Evolutionary conservation across 2,329 filamentous ascomycete species (phyloP).

Genomic region (Furcasterigmium sp.): DNA sequence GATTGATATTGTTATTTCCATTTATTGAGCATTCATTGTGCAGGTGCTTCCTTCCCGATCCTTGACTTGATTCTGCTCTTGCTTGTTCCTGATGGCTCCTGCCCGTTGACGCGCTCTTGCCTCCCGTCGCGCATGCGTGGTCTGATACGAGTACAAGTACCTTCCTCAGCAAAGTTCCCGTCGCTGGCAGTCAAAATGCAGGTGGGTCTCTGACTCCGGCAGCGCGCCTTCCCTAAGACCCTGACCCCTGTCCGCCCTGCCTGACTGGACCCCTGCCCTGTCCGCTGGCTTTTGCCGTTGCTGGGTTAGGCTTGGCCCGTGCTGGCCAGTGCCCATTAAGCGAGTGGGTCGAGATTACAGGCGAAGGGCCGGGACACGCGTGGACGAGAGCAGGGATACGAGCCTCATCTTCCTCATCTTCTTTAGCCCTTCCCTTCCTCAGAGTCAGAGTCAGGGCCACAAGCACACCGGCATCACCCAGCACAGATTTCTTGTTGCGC

Average conservation of each 20-base stretch:
- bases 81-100: too few species aligned
- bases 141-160: too few species aligned
- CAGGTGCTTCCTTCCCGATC: too few species aligned
- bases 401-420: not conserved
- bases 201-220: not conserved
- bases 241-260: not conserved
- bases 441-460: not conserved
- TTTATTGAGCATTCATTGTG: too few species aligned
- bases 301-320: conserved; percentile 8
- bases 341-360: conserved; percentile 19
- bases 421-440: not conserved
- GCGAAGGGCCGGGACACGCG: not conserved
- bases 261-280: not conserved
- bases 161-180: too few species aligned
- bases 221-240: not conserved
- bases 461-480: too few species aligned
- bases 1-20: too few species aligned
- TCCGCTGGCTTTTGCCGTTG: conserved; percentile 2
- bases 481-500: too few species aligned
- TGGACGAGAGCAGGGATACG: conserved; percentile 2
- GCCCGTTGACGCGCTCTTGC: too few species aligned
- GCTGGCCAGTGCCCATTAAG: conserved; percentile 13
- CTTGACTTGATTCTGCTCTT: too few species aligned
- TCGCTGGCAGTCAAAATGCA: conserved; percentile 1
- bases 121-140: too few species aligned